phyloP scores from a whole-genome alignment of 2,329 filamentous ascomycete genomes.

The Fusarium pseudonygamai region DNA sequence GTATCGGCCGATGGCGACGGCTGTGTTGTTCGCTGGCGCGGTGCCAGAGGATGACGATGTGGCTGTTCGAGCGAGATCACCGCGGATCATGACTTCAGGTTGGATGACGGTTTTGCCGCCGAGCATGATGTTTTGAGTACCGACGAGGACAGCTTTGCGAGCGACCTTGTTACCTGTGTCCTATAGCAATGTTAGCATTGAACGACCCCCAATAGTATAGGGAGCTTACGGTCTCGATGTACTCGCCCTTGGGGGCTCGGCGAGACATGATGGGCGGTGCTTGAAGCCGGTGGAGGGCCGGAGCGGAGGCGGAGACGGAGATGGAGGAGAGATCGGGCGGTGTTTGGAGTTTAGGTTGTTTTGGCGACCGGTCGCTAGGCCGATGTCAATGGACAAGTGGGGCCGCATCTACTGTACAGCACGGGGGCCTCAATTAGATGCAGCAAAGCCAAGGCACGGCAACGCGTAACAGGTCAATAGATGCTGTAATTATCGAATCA shows the following conservation, averaged over 20 bases:
- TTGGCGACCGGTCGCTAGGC: constrained; percentile 5
- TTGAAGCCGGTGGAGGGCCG: constrained; percentile 18
- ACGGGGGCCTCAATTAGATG: constrained; percentile 7
- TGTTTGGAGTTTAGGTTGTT: constrained; percentile 14
- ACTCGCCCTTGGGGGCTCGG: constrained; percentile 85
- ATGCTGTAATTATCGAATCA: neutral
- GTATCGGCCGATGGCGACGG: constrained; percentile 90
- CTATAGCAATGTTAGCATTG: constrained; percentile 55
- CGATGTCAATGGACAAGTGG: constrained; percentile 32
- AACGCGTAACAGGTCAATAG: neutral
- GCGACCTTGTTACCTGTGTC: constrained; percentile 99
- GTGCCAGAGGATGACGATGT: constrained; percentile 53
- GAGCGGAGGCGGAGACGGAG: neutral
- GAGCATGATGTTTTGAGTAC: constrained; percentile 97
- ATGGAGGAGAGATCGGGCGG: constrained; percentile 21
- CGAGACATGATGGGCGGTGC: constrained; percentile 69
- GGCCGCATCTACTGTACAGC: constrained; percentile 12
- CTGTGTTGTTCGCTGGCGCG: constrained; percentile 64
- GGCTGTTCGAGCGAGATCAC: constrained; percentile 77
- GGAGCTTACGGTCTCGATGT: constrained; percentile 87
- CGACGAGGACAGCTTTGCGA: constrained; percentile 88
- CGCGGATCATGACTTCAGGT: constrained; percentile 92
- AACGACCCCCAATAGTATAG: neutral
- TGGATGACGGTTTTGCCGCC: constrained; percentile 96
- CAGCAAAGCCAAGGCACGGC: neutral